Percentiles rank a stretch among this genome's conserved stretches.
These are phyloP conservation scores for Aschersonia sp. DNA, from an alignment of 2,329 filamentous ascomycete species.

Conservation along the genomic window DNA sequence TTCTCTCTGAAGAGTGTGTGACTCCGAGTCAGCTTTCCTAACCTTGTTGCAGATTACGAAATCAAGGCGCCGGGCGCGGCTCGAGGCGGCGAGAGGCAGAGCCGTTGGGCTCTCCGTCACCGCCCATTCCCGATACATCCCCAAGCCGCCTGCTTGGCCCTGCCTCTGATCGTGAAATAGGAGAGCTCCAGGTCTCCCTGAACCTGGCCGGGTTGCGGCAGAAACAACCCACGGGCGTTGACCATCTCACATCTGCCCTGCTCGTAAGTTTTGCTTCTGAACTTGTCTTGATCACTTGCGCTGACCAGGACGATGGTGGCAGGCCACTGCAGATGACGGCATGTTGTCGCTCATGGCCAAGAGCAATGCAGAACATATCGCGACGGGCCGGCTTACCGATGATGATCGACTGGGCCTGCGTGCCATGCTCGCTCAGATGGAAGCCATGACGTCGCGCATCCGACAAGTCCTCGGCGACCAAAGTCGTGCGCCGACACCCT, in stretches of 20 bases:
- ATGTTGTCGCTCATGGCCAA: conserved; percentile 35
- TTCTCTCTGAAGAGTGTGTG: not conserved
- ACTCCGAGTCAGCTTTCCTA: not conserved
- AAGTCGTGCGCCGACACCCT: conserved; percentile 6
- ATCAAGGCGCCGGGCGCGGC: conserved; percentile 23
- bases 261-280: conserved; percentile 35
- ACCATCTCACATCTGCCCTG: conserved; percentile 42
- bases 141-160: not conserved
- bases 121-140: conserved; percentile 7
- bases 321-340: conserved; percentile 29
- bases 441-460: conserved; percentile 28
- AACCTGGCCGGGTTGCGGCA: conserved; percentile 44
- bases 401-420: conserved; percentile 30
- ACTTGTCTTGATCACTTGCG: not conserved
- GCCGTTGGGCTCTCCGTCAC: conserved; percentile 14
- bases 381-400: conserved; percentile 21
- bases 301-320: not conserved
- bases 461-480: conserved; percentile 22
- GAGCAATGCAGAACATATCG: conserved; percentile 27
- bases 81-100: conserved; percentile 14
- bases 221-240: conserved; percentile 31
- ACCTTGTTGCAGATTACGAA: conserved; percentile 15
- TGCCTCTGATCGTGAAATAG: conserved; percentile 25
- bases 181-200: conserved; percentile 52
- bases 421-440: conserved; percentile 31